A percentile compares a stretch with the other conserved stretches of the same genome.
These are phyloP conservation scores for Pyrus communis DNA, from an alignment of 306 rosid species.

Conservation along the genomic window DNA sequence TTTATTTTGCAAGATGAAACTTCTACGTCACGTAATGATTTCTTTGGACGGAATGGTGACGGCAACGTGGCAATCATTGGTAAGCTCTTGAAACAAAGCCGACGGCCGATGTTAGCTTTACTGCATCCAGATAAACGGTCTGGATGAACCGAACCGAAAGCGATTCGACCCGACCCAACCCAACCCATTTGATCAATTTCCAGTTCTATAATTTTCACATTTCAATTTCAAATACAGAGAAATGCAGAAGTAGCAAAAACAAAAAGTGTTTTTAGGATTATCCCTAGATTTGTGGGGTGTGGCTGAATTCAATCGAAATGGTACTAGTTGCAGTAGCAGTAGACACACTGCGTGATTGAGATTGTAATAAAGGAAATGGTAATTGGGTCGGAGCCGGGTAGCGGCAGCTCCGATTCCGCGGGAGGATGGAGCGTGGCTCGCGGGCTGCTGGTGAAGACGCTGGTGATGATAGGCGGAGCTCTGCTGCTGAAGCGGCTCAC, in stretches of 20 bases:
- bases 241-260: neutral
- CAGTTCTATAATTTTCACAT: too few species aligned
- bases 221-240: neutral
- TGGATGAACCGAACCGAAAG: too few species aligned
- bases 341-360: neutral
- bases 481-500: slow-evolving; percentile 76
- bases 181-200: too few species aligned
- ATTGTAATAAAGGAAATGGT: slow-evolving; percentile 27
- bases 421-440: slow-evolving; percentile 60
- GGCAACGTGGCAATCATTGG: too few species aligned
- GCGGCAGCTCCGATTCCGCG: slow-evolving; percentile 6
- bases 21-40: too few species aligned
- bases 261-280: neutral
- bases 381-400: slow-evolving; percentile 25
- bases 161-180: too few species aligned
- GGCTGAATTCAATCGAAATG: neutral
- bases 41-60: too few species aligned
- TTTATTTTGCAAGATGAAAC: too few species aligned
- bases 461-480: slow-evolving; percentile 79
- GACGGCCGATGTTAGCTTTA: too few species aligned
- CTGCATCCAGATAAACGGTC: too few species aligned
- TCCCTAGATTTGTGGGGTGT: too few species aligned
- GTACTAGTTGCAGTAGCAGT: neutral
- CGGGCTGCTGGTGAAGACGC: slow-evolving; percentile 60
- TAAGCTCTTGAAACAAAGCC: too few species aligned